Evolutionary conservation across 2,329 filamentous ascomycete species (phyloP).

Genomic region (Gaeumannomyces tritici): DNA sequence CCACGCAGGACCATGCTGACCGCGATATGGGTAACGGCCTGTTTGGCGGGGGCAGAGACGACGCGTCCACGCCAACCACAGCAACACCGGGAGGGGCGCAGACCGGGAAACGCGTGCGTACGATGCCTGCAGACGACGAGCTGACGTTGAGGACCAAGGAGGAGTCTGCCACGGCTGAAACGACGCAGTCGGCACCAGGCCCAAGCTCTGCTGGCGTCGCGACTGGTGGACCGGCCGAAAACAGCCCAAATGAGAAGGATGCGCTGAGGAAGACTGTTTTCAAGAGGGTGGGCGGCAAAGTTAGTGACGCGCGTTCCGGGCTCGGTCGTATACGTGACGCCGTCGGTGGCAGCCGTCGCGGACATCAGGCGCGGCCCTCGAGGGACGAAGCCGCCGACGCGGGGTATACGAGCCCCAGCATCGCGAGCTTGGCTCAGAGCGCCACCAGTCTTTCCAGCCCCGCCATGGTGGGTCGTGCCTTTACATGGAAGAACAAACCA

Average conservation of each 20-base stretch:
- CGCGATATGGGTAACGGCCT: constrained; percentile 35
- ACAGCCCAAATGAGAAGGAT: constrained; percentile 23
- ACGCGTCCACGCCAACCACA: constrained; percentile 18
- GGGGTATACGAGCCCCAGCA: constrained; percentile 21
- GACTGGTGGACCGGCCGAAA: constrained; percentile 17
- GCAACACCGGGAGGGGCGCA: neutral
- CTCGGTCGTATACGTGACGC: constrained; percentile 80
- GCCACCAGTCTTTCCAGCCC: constrained; percentile 26
- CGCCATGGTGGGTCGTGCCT: constrained; percentile 36
- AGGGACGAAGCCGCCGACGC: constrained; percentile 37
- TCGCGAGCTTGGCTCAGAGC: constrained; percentile 25
- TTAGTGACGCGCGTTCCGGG: constrained; percentile 72
- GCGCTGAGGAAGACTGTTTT: constrained; percentile 58
- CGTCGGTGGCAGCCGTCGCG: constrained; percentile 50
- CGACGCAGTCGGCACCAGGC: constrained; percentile 43
- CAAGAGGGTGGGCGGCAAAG: constrained; percentile 70
- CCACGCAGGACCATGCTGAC: constrained; percentile 28
- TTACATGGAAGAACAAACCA: constrained; percentile 56
- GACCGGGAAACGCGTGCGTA: neutral
- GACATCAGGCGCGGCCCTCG: constrained; percentile 44
- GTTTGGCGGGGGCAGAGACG: constrained; percentile 43
- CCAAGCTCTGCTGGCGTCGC: constrained; percentile 28
- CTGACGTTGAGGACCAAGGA: constrained; percentile 10
- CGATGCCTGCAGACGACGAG: constrained; percentile 21
- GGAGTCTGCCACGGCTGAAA: neutral